Evolutionary conservation across 2,329 filamentous ascomycete species (phyloP), one percentile per base, ranked within the genome.

Genomic region (Xylariaceae sp.): DNA sequence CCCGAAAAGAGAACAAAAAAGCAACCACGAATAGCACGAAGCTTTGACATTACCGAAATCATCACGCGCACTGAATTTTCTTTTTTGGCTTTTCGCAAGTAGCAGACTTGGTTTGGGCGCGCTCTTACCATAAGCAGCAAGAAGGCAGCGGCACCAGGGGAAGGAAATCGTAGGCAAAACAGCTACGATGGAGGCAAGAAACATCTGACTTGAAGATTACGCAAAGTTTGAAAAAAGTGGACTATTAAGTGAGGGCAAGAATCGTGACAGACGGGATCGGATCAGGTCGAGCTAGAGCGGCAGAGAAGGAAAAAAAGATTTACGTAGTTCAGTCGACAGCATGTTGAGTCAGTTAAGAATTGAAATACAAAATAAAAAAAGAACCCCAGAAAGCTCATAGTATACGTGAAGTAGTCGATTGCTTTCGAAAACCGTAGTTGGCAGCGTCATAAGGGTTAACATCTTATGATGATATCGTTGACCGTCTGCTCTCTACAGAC

Each of bases 271-370:
- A 52, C 23, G 12, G 41, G 39, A 40, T 37, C 46, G 23, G 29
- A 51, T 45, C 37, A 33, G 45, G 44, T 50, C 49, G 29, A 29
- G 37, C 45, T 45, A 41, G 34, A 40, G 47, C 19, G 33, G 34
- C 47, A 31, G 39, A 43, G 56, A 53, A 48, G 28, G 6, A 45
- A 17, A 46, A 39, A 47, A 53, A 40, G 34, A 53, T 31, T 29
- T 23, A 60, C 29, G 45, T 56, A 46, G 56, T 53, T 40, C 34
- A 51, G 46, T 56, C 34, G 37, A 60, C 45, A 53, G 41, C 46
- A 33, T 50, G 56, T 49, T 53, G 59, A 56, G 59, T 62, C 56
- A 34, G 36, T 53, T 51, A 37, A 50, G 58, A 55, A 51, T 55
- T 49, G 50, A 58, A 54, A 41, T 57, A 24, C 16, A 12, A 43